Conservation (phyloP, 2,329 filamentous ascomycete species). For the Fusarium tupiense region DNA sequence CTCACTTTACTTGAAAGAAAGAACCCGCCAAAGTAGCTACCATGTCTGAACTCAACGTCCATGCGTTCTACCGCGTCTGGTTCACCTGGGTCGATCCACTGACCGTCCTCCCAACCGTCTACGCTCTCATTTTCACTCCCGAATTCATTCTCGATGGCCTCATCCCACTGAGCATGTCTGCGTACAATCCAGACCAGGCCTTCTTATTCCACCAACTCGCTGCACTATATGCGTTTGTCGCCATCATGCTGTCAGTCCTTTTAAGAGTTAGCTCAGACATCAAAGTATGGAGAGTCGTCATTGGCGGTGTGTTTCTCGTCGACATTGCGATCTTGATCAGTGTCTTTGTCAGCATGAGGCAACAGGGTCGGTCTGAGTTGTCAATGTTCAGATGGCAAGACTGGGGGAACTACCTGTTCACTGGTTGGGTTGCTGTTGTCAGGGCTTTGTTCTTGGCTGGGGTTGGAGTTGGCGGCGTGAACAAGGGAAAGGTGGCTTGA, state of each 20-base stretch:
- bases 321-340: slow-evolving; percentile 33
- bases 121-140: slow-evolving; percentile 18
- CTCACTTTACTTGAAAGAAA: background rate
- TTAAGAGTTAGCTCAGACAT: slow-evolving; percentile 27
- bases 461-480: slow-evolving; percentile 15
- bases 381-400: slow-evolving; percentile 20
- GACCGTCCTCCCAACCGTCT: slow-evolving; percentile 22
- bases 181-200: slow-evolving; percentile 30
- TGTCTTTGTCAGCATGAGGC: slow-evolving; percentile 27
- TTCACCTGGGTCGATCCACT: slow-evolving; percentile 38
- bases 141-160: slow-evolving; percentile 33
- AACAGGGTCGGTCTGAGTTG: slow-evolving; percentile 21
- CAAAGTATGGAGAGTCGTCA: slow-evolving; percentile 35
- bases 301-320: slow-evolving; percentile 25
- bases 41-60: slow-evolving; percentile 11
- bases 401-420: slow-evolving; percentile 33
- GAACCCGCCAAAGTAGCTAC: background rate
- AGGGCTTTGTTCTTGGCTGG: slow-evolving; percentile 32
- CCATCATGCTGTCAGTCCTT: slow-evolving; percentile 12
- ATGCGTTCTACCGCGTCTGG: slow-evolving; percentile 37
- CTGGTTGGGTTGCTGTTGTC: slow-evolving; percentile 22
- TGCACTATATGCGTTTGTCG: slow-evolving; percentile 30
- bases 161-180: slow-evolving; percentile 20
- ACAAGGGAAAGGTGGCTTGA: slow-evolving; percentile 20
- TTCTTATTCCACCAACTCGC: slow-evolving; percentile 40